Evolutionary conservation across 495 filamentous ascomycete species (phyloP), one percentile per base, ranked within the genome.

Genomic region (Sporormia fimetaria): DNA sequence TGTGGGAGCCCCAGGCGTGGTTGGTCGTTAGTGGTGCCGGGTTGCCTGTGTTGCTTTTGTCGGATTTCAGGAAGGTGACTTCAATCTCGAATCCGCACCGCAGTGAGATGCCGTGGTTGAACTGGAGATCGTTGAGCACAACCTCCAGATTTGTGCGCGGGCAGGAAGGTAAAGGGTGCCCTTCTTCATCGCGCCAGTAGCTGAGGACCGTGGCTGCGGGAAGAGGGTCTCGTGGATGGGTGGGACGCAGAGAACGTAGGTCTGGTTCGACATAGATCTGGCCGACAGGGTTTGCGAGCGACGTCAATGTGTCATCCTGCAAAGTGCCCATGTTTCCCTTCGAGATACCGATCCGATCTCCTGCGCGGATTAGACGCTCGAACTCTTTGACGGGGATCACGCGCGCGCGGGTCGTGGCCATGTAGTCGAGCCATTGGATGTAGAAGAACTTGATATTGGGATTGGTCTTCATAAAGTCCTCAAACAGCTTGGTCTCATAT

Each of bases 51-150:
- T 44, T 22, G 3, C 46, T 42, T 49, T 59, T 2, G 15, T 42
- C 40, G 23, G 60, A 55, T 6, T 51, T 58, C 35, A 90, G 56
- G 42, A 92, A 78, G 4, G 84, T 66, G 14, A 94, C 75, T 58
- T 93, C 86, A 23, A 87, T 75, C 58, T 93, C 87, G 51, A 87
- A 88, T 3, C 86, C 86, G 20, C 83, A 55, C 1, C 80, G 63
- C 25, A 87, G 71, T 18, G 70, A 52, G 23, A 73, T 62, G 6
- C 61, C 54, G 11, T 57, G 55, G 5, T 64, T 49, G 18, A 57
- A 48, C 11, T 63, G 32, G 16, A 60, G 37, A 14, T 40, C 42
- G 21, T 54, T 32, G 34, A 54, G 17, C 10, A 58, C 28, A 6
- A 22, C 33, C 28, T 57, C 41, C 9, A 60, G 47, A 31, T 10